Evolutionary conservation across 306 rosid genomes (phyloP).

Genomic region (Coriaria nepalensis): DNA sequence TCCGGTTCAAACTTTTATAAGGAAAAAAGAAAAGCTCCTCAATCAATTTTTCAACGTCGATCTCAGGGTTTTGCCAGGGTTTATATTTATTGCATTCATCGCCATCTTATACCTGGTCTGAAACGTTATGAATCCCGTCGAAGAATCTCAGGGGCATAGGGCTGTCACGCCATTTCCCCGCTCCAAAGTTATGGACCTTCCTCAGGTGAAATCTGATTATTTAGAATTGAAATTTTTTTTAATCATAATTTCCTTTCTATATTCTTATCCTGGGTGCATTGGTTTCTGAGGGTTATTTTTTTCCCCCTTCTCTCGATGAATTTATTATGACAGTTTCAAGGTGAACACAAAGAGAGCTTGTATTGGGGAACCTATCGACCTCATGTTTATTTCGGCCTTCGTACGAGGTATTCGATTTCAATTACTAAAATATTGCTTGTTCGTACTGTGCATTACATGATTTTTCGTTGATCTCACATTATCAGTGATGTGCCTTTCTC

Average conservation of each 20-base stretch:
- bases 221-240: not conserved
- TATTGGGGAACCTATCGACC: slow-evolving; percentile 99
- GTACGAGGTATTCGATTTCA: slow-evolving; percentile 56
- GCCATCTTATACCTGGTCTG: slow-evolving; percentile 33
- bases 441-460: not conserved
- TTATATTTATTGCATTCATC: slow-evolving; percentile 41
- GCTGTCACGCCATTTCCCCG: slow-evolving; percentile 74
- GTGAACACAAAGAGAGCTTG: slow-evolving; percentile 84
- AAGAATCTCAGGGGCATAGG: slow-evolving; percentile 30
- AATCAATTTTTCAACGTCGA: slow-evolving; percentile 37
- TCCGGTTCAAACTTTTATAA: too few relatives aligned
- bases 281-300: not conserved
- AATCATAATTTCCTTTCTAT: not conserved
- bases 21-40: too few relatives aligned
- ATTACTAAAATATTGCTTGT: not conserved
- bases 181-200: slow-evolving; percentile 77
- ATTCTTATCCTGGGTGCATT: not conserved
- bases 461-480: too few relatives aligned
- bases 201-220: slow-evolving; percentile 42
- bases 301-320: slow-evolving; percentile 4
- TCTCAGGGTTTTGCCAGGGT: slow-evolving; percentile 35
- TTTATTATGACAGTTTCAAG: slow-evolving; percentile 61
- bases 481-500: too few relatives aligned
- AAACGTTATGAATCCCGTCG: slow-evolving; percentile 19
- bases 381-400: slow-evolving; percentile 72